Conservation (phyloP, 1,139 yeast genomes). For the Hyphopichia wangnamkhiaoensis region DNA sequence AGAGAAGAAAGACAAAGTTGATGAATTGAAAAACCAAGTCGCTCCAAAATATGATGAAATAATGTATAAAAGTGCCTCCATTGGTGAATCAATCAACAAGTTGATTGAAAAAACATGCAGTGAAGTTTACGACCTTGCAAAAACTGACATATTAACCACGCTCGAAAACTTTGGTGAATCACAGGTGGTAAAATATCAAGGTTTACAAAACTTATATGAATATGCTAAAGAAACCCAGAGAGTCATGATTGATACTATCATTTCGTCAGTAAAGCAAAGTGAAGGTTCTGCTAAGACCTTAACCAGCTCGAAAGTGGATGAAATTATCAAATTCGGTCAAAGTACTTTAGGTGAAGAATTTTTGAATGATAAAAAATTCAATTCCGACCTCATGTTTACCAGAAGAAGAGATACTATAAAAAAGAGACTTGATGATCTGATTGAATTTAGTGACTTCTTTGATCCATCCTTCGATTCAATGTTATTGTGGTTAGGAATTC, state of each 20-base stretch:
- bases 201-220: slow-evolving; percentile 64
- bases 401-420: slow-evolving; percentile 65
- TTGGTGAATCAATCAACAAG: slow-evolving; percentile 61
- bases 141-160: slow-evolving; percentile 51
- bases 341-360: slow-evolving; percentile 58
- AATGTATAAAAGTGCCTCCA: slow-evolving; percentile 50
- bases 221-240: slow-evolving; percentile 73
- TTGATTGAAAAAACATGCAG: slow-evolving; percentile 63
- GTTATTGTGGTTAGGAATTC: slow-evolving; percentile 43
- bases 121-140: slow-evolving; percentile 62
- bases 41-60: slow-evolving; percentile 65
- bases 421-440: slow-evolving; percentile 57
- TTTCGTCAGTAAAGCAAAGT: slow-evolving; percentile 61
- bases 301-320: slow-evolving; percentile 61
- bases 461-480: slow-evolving; percentile 72
- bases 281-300: slow-evolving; percentile 67
- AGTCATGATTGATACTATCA: slow-evolving; percentile 63
- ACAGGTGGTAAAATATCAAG: slow-evolving; percentile 58
- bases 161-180: slow-evolving; percentile 58
- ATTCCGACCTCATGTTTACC: slow-evolving; percentile 81
- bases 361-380: slow-evolving; percentile 66
- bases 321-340: slow-evolving; percentile 66
- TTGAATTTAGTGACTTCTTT: slow-evolving; percentile 69
- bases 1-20: slow-evolving; percentile 46
- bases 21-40: slow-evolving; percentile 50